Percentiles rank a stretch among this genome's conserved stretches.
Conservation (phyloP, 148 eudicot species). For the Chenopodium formosanum region DNA sequence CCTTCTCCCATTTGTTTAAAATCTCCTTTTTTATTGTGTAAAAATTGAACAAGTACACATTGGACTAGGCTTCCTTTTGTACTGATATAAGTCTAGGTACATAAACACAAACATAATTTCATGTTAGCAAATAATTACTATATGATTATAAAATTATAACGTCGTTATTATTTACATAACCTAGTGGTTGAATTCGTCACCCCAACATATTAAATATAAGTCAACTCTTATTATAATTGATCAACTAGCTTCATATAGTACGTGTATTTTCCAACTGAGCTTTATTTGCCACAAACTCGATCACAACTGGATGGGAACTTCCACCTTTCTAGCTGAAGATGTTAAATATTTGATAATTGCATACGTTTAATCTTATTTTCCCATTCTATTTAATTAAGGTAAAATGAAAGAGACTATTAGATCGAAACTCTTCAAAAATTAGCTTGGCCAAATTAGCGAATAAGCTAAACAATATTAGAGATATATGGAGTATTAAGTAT, state of each 20-base stretch:
- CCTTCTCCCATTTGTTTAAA: background rate
- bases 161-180: background rate
- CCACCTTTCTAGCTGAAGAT: no score
- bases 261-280: no score
- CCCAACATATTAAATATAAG: background rate
- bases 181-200: constrained; percentile 10
- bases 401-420: no score
- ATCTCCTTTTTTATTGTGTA: background rate
- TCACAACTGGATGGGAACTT: no score
- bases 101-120: background rate
- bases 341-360: no score
- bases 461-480: no score
- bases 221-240: background rate
- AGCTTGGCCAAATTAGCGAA: no score
- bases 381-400: no score
- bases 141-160: background rate
- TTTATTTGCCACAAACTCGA: no score
- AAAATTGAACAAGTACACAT: background rate
- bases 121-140: background rate
- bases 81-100: background rate
- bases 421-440: no score
- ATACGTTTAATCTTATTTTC: no score
- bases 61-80: background rate
- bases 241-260: background rate
- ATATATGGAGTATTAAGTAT: no score